Evolutionary conservation across 2,329 filamentous ascomycete species (phyloP), one percentile per base, ranked within the genome.

Genomic region (Alternaria tenuissima): DNA sequence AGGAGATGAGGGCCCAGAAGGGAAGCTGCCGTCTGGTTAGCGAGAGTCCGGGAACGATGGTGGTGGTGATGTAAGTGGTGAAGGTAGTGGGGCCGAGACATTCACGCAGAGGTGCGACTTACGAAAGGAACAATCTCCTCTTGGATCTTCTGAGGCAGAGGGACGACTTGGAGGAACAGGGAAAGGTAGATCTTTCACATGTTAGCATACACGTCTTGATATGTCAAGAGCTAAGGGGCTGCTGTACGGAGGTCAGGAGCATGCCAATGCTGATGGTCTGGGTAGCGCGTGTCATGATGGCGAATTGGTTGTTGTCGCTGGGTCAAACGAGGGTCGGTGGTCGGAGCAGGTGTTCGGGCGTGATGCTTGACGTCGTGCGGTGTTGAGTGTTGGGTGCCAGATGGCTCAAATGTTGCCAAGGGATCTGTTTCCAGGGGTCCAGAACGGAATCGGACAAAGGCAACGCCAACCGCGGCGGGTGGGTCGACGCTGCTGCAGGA

Each of bases 241-340:
- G 56, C 67, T 88, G 72, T 89, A 97, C 94, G 38, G 94, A 96
- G 73, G 92, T 92, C 80, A 95, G 87, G 71, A 97, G 86, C 74
- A 97, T 88, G 75, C 89, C 90, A 75, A 97, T 86, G 63, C 93
- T 96, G 77, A 97, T 89, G 67, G 92, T 94, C 81, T 98, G 94
- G 79, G 92, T 90, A 22, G 95, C 95, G 81, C 94, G 93, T 69
- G 95, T 97, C 95, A 98, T 98, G 66, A 68, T 89, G 81, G 70
- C 63, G 52, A 61, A 52, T 11, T 51, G 52, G 22, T 39, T 43
- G 32, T 24, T 60, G 38, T 28, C 26, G 42, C 30, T 28, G 36
- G 7, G 42, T 41, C 22, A 53, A 69, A 67, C 32, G 69, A 71
- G 52, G 47, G 69, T 66, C 68, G 70, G 55, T 59, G 62, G 69